Percentiles rank a stretch among this genome's conserved stretches.
phyloP scores from a whole-genome alignment of 2,329 filamentous ascomycete genomes.

The Neurospora sp. region DNA sequence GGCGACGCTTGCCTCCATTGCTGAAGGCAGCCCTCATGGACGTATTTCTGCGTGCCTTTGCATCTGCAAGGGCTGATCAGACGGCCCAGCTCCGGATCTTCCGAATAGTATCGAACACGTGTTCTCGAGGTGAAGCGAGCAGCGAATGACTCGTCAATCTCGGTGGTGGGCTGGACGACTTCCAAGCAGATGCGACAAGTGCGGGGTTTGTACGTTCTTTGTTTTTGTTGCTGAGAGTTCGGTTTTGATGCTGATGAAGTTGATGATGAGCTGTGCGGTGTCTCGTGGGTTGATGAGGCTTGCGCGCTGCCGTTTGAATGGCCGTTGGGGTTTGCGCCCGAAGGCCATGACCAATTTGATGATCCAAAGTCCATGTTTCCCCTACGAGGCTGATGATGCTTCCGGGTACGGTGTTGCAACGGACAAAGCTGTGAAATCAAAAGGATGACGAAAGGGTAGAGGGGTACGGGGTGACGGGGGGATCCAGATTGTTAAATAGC shows the following conservation, averaged over 20 bases:
- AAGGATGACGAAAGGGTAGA: not conserved
- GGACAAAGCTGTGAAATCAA: not conserved
- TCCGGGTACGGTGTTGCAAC: not conserved
- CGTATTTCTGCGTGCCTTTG: conserved; percentile 86
- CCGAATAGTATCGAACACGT: conserved; percentile 53
- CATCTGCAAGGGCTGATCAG: conserved; percentile 86
- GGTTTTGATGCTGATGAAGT: conserved; percentile 9
- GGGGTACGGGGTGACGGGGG: not conserved
- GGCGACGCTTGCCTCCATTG: conserved; percentile 72
- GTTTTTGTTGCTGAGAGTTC: conserved; percentile 15
- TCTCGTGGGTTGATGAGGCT: conserved; percentile 2
- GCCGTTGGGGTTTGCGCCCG: conserved; percentile 1
- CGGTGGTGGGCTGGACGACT: conserved; percentile 40
- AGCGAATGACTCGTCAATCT: conserved; percentile 23
- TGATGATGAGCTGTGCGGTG: conserved; percentile 1
- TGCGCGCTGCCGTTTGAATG: conserved; percentile 1
- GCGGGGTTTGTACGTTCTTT: conserved; percentile 54
- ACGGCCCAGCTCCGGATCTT: conserved; percentile 62
- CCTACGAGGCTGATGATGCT: not conserved
- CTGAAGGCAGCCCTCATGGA: conserved; percentile 83
- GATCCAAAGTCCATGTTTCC: conserved; percentile 9
- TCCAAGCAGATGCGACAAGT: conserved; percentile 89
- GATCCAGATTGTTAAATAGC: not conserved
- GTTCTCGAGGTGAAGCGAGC: conserved; percentile 24
- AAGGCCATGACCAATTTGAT: conserved; percentile 13